A percentile compares a stretch with the other conserved stretches of the same genome.
phyloP scores from a whole-genome alignment of 169 alveolate genomes.

The Cryptosporidium ryanae region DNA sequence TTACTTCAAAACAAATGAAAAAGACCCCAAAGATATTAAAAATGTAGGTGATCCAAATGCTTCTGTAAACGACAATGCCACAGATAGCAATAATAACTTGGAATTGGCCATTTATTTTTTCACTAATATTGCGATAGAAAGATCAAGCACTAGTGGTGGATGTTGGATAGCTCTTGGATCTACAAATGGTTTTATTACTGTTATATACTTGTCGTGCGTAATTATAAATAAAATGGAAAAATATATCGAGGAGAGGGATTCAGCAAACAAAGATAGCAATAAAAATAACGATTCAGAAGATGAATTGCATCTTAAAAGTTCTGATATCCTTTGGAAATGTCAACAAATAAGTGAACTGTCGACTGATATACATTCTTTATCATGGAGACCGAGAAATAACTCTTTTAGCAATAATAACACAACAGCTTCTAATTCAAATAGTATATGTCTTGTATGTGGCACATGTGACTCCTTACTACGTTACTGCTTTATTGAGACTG shows the following conservation, averaged over 20 bases:
- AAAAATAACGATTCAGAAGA: not conserved
- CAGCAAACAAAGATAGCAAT: not conserved
- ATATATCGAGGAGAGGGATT: not conserved
- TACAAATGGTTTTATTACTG: constrained; percentile 28
- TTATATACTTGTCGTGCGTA: constrained; percentile 34
- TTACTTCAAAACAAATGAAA: constrained; percentile 34
- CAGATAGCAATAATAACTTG: constrained; percentile 1
- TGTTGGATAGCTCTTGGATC: constrained; percentile 72
- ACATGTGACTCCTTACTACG: constrained; percentile 61
- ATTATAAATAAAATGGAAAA: constrained; percentile 29
- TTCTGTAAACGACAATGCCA: no score
- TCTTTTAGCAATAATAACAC: not conserved
- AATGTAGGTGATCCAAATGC: no score
- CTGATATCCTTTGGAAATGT: constrained; percentile 57
- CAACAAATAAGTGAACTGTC: constrained; percentile 60
- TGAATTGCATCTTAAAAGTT: constrained; percentile 14
- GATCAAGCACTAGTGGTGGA: constrained; percentile 68
- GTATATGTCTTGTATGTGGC: constrained; percentile 71
- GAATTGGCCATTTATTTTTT: constrained; percentile 64
- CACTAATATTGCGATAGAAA: constrained; percentile 58
- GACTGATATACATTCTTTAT: constrained; percentile 53
- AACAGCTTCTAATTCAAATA: not conserved
- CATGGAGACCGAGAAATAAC: constrained; percentile 50
- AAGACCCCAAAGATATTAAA: not conserved
- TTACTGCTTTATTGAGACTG: constrained; percentile 62